Evolutionary conservation across 2,329 filamentous ascomycete genomes (phyloP).

Genomic region (Aspergillus arachidicola): DNA sequence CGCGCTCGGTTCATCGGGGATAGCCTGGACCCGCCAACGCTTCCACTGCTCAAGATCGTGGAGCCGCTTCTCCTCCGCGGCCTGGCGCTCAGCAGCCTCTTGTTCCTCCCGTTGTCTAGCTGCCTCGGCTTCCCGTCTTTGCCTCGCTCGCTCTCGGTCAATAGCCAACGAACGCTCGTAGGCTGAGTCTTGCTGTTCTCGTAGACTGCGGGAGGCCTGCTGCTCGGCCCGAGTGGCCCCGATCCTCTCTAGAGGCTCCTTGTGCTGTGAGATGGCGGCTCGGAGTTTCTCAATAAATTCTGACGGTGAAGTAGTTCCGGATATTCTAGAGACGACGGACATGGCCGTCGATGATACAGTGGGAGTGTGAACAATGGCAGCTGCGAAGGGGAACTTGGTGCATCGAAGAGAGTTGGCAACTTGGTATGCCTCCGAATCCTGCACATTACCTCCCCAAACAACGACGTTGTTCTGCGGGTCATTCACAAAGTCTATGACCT

Average conservation of each 20-base stretch:
- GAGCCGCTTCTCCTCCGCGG: slow-evolving; percentile 60
- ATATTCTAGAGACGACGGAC: slow-evolving; percentile 81
- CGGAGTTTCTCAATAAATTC: slow-evolving; percentile 78
- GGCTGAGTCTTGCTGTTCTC: slow-evolving; percentile 87
- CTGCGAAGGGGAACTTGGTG: slow-evolving; percentile 90
- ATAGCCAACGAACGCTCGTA: slow-evolving; percentile 89
- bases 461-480: slow-evolving; percentile 77
- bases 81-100: slow-evolving; percentile 65
- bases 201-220: slow-evolving; percentile 75
- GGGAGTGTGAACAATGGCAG: slow-evolving; percentile 83
- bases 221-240: slow-evolving; percentile 78
- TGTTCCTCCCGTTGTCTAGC: slow-evolving; percentile 62
- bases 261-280: slow-evolving; percentile 72
- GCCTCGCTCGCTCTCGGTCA: slow-evolving; percentile 80
- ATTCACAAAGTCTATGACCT: slow-evolving; percentile 73
- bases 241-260: slow-evolving; percentile 72
- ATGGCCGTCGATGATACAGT: slow-evolving; percentile 82
- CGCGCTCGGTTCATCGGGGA: slow-evolving; percentile 68
- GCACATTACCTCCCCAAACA: slow-evolving; percentile 89
- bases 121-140: slow-evolving; percentile 75
- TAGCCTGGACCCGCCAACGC: slow-evolving; percentile 71
- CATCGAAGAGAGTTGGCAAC: slow-evolving; percentile 84
- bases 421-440: slow-evolving; percentile 92
- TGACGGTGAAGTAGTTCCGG: slow-evolving; percentile 68
- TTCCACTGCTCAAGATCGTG: slow-evolving; percentile 71